Evolutionary conservation across 257 asterid genomes (phyloP).

Genomic region (Vinca minor): DNA sequence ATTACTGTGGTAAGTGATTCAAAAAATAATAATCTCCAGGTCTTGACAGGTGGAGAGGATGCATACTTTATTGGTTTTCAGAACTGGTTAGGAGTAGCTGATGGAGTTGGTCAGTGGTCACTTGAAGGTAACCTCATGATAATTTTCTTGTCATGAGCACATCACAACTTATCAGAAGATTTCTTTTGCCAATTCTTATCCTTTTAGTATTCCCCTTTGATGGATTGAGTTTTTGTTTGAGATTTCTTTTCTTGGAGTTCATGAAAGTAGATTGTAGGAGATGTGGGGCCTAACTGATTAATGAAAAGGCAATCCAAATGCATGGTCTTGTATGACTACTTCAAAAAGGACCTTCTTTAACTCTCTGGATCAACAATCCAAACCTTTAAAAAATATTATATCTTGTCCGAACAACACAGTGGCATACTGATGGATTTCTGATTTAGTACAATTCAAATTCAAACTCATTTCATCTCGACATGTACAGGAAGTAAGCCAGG

Average conservation of each 20-base stretch:
- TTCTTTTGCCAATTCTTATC: background rate
- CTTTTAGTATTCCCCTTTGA: background rate
- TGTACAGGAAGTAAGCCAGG: conserved; percentile 59
- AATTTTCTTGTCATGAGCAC: background rate
- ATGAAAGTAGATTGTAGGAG: no score
- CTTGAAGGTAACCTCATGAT: conserved; percentile 44
- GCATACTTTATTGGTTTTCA: conserved; percentile 58
- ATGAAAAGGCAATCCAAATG: no score
- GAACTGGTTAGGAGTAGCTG: conserved; percentile 88
- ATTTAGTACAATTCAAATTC: background rate
- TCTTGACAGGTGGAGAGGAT: conserved; percentile 95
- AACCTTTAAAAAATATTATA: background rate
- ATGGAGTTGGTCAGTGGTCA: conserved; percentile 85
- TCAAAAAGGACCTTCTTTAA: background rate
- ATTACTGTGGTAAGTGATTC: conserved; percentile 35
- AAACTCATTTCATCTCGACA: background rate
- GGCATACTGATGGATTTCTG: background rate
- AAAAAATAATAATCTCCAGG: conserved; percentile 69
- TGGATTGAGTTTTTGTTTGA: no score
- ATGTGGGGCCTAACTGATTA: no score
- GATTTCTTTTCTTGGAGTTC: no score
- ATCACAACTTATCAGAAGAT: background rate
- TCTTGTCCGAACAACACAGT: no score
- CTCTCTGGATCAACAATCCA: background rate
- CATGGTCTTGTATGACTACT: background rate